Conservation (phyloP, 305 asterid species). For the Salvia sclarea region DNA sequence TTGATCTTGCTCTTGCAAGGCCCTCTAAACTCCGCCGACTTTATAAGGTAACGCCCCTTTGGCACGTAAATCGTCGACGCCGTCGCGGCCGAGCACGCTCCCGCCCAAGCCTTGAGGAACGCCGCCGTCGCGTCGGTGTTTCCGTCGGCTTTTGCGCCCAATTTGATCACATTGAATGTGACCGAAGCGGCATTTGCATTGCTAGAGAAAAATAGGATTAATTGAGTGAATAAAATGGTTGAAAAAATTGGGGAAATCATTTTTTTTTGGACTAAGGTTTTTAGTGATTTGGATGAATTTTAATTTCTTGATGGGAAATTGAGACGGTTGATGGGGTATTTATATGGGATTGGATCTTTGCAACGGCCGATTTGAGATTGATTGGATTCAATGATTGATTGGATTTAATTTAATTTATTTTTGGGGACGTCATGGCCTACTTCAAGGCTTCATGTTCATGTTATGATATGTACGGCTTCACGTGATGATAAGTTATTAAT, state of each 20-base stretch:
- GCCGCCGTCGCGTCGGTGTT: constrained; percentile 41
- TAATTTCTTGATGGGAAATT: neutral
- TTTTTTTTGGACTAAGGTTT: neutral
- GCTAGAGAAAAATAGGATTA: constrained; percentile 7
- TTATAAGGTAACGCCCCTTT: constrained; percentile 37
- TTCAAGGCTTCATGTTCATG: constrained; percentile 21
- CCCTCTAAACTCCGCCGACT: constrained; percentile 46
- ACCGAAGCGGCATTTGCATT: constrained; percentile 38
- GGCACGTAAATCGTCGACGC: constrained; percentile 41
- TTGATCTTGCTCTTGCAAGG: constrained; percentile 47
- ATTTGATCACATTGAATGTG: constrained; percentile 41
- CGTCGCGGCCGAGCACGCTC: constrained; percentile 38
- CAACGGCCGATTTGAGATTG: constrained; percentile 17
- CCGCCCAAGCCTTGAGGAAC: constrained; percentile 47
- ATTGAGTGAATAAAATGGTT: constrained; percentile 20
- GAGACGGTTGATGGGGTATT: constrained; percentile 29
- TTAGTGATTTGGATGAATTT: neutral
- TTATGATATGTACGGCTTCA: constrained; percentile 44
- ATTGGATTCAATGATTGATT: neutral
- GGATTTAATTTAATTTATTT: neutral
- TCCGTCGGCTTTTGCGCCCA: constrained; percentile 52
- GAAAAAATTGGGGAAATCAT: constrained; percentile 27
- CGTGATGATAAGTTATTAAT: constrained; percentile 43
- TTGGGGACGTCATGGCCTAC: constrained; percentile 22
- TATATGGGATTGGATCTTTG: constrained; percentile 26